Conservation (phyloP, 2,329 filamentous ascomycete genomes). For the Epichloe scottii region DNA sequence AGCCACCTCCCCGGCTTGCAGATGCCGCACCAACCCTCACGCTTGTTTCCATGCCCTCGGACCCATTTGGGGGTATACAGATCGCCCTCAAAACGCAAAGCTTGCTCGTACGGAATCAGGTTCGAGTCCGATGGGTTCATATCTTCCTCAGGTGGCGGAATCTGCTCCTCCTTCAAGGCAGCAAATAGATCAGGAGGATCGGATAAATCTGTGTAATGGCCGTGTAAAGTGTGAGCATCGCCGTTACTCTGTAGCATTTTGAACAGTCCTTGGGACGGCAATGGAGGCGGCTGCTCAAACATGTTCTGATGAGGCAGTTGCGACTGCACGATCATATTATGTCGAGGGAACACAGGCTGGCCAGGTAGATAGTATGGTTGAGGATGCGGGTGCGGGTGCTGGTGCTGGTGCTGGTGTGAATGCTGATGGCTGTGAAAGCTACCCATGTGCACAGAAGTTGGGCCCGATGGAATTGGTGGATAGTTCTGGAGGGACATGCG, state of each 20-base stretch:
- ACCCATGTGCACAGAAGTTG: constrained; percentile 35
- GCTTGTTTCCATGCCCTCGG: constrained; percentile 73
- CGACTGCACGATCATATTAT: constrained; percentile 44
- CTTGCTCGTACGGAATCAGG: constrained; percentile 65
- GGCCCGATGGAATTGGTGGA: constrained; percentile 19
- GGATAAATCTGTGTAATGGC: constrained; percentile 60
- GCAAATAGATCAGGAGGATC: constrained; percentile 68
- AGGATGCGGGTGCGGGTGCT: constrained; percentile 22
- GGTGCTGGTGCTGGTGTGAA: constrained; percentile 21
- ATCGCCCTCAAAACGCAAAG: constrained; percentile 66
- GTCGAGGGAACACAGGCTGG: constrained; percentile 36
- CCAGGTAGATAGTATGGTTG: constrained; percentile 41
- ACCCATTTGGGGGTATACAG: constrained; percentile 78
- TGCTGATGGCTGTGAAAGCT: constrained; percentile 32
- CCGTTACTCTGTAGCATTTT: constrained; percentile 64
- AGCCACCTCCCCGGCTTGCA: constrained; percentile 80
- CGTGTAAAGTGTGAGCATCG: constrained; percentile 52
- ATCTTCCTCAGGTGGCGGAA: constrained; percentile 63
- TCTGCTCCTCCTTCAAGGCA: constrained; percentile 60
- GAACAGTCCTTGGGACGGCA: constrained; percentile 62
- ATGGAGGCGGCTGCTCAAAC: constrained; percentile 47
- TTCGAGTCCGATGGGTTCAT: constrained; percentile 71
- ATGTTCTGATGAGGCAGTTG: constrained; percentile 35
- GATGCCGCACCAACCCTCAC: constrained; percentile 81
- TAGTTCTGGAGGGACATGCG: constrained; percentile 36